Conservation (phyloP, 208 protist species). For the Wallacemonas sp. region DNA sequence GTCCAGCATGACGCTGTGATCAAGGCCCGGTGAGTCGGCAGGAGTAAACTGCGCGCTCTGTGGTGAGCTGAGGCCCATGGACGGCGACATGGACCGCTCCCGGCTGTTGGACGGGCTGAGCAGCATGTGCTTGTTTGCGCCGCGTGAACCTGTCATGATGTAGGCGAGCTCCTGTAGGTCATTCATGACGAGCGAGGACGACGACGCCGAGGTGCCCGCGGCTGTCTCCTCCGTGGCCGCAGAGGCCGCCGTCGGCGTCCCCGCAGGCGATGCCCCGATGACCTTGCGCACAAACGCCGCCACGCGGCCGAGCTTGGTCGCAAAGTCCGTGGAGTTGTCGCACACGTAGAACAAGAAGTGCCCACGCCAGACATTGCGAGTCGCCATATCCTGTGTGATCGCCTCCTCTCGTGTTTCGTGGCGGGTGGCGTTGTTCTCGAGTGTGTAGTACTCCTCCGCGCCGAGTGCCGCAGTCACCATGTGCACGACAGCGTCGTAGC, state of each 20-base stretch:
- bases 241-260: neutral
- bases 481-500: slow-evolving; percentile 72
- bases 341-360: slow-evolving; percentile 36
- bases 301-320: slow-evolving; percentile 40
- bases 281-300: slow-evolving; percentile 24
- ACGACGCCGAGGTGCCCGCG: neutral
- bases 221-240: no score
- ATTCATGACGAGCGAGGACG: neutral
- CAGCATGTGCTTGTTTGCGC: slow-evolving; percentile 6
- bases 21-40: neutral
- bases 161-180: slow-evolving; percentile 17
- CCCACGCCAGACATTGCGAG: slow-evolving; percentile 33
- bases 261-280: slow-evolving; percentile 4
- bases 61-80: slow-evolving; percentile 4
- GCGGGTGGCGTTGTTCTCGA: slow-evolving; percentile 52
- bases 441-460: slow-evolving; percentile 58
- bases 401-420: slow-evolving; percentile 57
- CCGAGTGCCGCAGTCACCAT: slow-evolving; percentile 75
- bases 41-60: no score
- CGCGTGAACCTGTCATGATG: slow-evolving; percentile 17
- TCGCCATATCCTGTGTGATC: slow-evolving; percentile 35
- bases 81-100: slow-evolving; percentile 1
- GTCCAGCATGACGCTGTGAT: slow-evolving; percentile 12
- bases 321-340: slow-evolving; percentile 44
- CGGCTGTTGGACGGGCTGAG: slow-evolving; percentile 7